Percentiles rank a stretch among this genome's conserved stretches.
Conservation (phyloP, 1,284 basidiomycete species). For the Malassezia globosa region DNA sequence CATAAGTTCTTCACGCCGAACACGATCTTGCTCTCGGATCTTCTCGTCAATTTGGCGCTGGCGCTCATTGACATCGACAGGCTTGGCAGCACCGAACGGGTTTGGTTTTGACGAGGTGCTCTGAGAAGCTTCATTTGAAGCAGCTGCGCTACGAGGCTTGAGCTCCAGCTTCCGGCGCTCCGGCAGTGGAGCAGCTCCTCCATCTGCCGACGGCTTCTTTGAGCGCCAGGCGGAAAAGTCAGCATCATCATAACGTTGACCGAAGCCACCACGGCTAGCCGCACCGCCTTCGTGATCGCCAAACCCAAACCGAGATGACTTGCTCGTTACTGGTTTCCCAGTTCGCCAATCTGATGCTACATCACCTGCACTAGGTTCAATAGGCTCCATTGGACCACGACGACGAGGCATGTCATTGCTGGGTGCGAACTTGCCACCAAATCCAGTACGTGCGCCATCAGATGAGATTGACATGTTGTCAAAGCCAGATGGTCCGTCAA, state of each 20-base stretch:
- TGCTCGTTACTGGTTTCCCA: conserved; percentile 36
- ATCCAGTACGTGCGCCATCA: conserved; percentile 37
- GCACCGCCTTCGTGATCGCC: conserved; percentile 23
- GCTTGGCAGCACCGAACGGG: conserved; percentile 83
- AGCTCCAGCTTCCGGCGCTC: conserved; percentile 45
- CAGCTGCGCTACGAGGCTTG: conserved; percentile 51
- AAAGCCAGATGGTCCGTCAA: conserved; percentile 26
- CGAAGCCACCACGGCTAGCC: conserved; percentile 12
- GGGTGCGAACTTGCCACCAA: conserved; percentile 34
- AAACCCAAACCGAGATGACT: conserved; percentile 27
- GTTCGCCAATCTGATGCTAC: conserved; percentile 42
- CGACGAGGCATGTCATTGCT: conserved; percentile 14
- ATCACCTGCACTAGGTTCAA: conserved; percentile 37
- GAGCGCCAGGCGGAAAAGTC: conserved; percentile 27
- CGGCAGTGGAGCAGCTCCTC: conserved; percentile 15
- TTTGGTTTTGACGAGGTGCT: conserved; percentile 51
- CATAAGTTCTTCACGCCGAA: conserved; percentile 28
- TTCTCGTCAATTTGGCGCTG: conserved; percentile 62
- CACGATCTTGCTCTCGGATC: conserved; percentile 31
- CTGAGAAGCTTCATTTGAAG: conserved; percentile 63
- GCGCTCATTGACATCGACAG: conserved; percentile 67
- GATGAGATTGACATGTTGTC: conserved; percentile 38
- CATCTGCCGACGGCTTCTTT: conserved; percentile 21
- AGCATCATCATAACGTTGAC: conserved; percentile 13
- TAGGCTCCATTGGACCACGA: conserved; percentile 25